A percentile compares a stretch with the other conserved stretches of the same genome.
These are phyloP conservation scores for Ophiostoma novo-ulmi DNA, from an alignment of 2,329 filamentous ascomycete species.

Conservation along the genomic window DNA sequence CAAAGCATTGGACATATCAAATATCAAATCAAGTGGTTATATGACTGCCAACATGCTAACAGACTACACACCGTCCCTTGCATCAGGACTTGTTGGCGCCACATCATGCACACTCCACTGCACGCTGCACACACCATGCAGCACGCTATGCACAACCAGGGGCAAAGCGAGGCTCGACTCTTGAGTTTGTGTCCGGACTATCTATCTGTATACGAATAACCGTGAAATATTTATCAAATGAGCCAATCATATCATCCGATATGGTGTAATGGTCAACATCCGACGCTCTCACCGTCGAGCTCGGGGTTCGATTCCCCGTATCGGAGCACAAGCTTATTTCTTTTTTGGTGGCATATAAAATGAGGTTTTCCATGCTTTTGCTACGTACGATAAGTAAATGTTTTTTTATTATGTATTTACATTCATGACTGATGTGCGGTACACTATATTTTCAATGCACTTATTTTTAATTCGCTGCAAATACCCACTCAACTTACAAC, in stretches of 20 bases:
- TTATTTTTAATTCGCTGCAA: not conserved
- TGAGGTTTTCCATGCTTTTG: too few relatives aligned
- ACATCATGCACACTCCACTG: not conserved
- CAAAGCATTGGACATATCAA: not conserved
- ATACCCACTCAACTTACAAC: not conserved
- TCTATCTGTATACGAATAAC: not conserved
- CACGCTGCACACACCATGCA: not conserved
- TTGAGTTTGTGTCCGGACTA: not conserved
- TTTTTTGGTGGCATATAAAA: not conserved
- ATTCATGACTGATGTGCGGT: not conserved
- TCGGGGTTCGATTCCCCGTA: constrained; percentile 28
- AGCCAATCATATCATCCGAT: constrained; percentile 23
- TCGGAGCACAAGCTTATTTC: constrained; percentile 22
- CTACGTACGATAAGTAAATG: not conserved
- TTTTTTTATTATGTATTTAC: not conserved
- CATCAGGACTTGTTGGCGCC: not conserved
- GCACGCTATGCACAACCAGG: constrained; percentile 1
- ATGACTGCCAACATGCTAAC: not conserved
- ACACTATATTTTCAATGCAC: not conserved
- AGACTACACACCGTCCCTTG: not conserved
- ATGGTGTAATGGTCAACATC: constrained; percentile 29
- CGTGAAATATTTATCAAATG: not conserved
- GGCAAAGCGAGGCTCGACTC: not conserved
- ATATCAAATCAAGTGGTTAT: not conserved
- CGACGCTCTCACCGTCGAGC: constrained; percentile 28